Conservation (phyloP, 176 grass and related monocot genomes). For the Oryza coarctata region DNA sequence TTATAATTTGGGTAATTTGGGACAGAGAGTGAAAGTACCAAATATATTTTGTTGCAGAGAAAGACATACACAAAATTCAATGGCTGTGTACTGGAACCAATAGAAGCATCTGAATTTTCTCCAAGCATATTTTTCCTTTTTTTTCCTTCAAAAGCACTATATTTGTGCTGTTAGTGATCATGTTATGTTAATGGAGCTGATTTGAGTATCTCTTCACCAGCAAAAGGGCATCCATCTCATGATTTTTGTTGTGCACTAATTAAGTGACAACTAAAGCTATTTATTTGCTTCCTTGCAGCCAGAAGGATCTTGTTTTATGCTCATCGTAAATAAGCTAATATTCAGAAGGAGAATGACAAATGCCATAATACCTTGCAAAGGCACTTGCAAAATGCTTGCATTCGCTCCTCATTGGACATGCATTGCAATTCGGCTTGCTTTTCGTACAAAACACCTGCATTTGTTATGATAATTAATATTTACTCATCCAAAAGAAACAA, state of each 20-base stretch:
- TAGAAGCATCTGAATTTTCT: slow-evolving; percentile 12
- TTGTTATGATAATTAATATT: slow-evolving; percentile 11
- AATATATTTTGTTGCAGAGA: background rate
- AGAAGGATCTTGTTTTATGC: slow-evolving; percentile 4
- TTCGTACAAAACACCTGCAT: slow-evolving; percentile 98
- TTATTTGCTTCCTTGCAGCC: background rate
- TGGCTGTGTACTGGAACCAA: background rate
- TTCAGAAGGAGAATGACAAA: background rate
- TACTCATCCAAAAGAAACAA: background rate
- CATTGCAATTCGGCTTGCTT: slow-evolving; percentile 94
- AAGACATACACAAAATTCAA: background rate
- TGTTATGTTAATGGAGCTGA: background rate
- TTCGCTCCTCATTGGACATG: slow-evolving; percentile 91
- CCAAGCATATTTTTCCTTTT: background rate
- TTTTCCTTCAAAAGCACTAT: background rate
- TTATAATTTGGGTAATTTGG: too few relatives aligned
- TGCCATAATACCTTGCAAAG: slow-evolving; percentile 69
- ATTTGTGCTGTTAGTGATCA: background rate
- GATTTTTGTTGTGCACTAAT: background rate
- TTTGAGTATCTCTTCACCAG: background rate
- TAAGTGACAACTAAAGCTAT: background rate
- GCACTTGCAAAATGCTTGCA: slow-evolving; percentile 99
- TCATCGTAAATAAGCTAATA: slow-evolving; percentile 21
- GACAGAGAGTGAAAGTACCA: background rate
- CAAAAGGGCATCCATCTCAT: background rate